Evolutionary conservation across 225 moss, liverwort and hornwort species (phyloP).

Genomic region (Pleurozium schreberi): DNA sequence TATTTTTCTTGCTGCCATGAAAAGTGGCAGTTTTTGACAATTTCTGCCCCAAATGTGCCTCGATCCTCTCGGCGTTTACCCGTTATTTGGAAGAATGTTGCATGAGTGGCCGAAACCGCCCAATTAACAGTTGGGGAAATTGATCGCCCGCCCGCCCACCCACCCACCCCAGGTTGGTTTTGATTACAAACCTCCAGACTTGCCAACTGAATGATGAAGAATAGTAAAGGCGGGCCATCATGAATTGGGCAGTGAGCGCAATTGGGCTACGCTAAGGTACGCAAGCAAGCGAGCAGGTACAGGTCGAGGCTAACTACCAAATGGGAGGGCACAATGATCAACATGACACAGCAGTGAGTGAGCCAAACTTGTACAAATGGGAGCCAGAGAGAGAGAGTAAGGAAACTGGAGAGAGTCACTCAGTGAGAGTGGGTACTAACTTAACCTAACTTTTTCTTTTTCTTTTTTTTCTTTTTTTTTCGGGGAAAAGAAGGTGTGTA

Average conservation of each 20-base stretch:
- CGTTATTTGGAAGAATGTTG: no score
- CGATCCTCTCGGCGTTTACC: no score
- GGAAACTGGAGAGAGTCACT: no score
- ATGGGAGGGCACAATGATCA: background rate
- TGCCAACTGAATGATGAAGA: background rate
- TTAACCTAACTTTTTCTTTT: no score
- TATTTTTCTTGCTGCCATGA: no score
- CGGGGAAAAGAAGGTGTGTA: no score
- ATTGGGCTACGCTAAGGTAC: no score
- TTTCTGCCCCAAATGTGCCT: no score
- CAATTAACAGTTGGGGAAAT: background rate
- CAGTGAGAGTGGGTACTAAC: no score
- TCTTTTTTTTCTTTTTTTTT: no score
- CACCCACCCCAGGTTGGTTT: background rate
- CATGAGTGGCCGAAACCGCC: background rate
- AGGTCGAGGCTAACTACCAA: conserved; percentile 1
- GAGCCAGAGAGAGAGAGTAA: no score
- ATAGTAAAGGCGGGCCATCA: background rate
- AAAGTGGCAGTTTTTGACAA: no score
- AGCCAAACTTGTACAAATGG: background rate
- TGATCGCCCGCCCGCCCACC: background rate
- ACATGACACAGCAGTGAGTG: background rate
- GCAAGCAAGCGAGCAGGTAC: background rate
- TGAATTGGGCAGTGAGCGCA: conserved; percentile 3
- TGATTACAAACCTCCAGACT: background rate